Base-by-base conservation (phyloP, 2,329 filamentous ascomycete species). In the Aureobasidium sp. region DNA sequence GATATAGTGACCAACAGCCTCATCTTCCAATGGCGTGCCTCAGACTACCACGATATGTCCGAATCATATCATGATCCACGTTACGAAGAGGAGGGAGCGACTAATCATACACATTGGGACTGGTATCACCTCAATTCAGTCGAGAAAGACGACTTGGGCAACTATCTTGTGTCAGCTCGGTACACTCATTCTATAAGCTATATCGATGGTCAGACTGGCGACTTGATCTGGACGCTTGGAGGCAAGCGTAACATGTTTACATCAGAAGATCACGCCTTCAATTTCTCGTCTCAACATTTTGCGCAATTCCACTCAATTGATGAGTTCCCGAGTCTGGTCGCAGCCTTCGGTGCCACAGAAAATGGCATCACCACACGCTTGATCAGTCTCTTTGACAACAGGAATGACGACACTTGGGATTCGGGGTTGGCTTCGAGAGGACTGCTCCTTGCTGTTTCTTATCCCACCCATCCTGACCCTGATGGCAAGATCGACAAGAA, bases 81-180 rank as follows among this genome's bases (percentile, higher is more conserved):
- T 10, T 74, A 76, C 26, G 72, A 75, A 15, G 76, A 77, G 26
- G 79, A 77, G 34, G 74, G 74, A 2, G 69, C 69, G 52, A 60
- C 36, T 34, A 60, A 60, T 17, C 34, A 41, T 9, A 67, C 65
- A 36, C 70, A 71, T 52, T 82, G 75, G 71, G 81, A 83, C 65
- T 82, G 76, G 70, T 81, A 80, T 68, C 81, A 84, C 68, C 78
- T 84, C 70, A 83, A 84, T 71, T 80, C 80, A 42, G 72, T 84
- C 32, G 79, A 82, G 66, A 82, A 83, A 67, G 77, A 79, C 57
- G 65, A 70, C 0, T 65, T 74, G 0, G 80, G 81, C 5, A 79
- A 84, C 66, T 85, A 82, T 62, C 69, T 85, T 13, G 74, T 85
- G 36, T 84, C 81, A 0, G 75, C 78, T 1, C 78, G 81, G 1